phyloP scores from a whole-genome alignment of 805 yeast genomes.

The Saccharomycopsis sp. region DNA sequence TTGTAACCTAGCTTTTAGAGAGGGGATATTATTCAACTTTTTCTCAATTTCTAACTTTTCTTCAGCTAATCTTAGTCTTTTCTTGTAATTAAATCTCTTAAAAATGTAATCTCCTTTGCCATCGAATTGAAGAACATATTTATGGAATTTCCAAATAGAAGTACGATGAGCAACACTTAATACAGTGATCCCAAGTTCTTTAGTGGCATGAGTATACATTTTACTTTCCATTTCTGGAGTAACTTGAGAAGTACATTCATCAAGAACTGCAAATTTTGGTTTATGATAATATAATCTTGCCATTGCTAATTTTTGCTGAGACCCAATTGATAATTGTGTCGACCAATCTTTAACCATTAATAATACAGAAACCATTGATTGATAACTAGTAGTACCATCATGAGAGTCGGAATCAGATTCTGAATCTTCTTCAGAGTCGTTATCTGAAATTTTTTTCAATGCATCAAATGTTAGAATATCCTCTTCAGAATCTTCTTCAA shows the following conservation, averaged over 20 bases:
- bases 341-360: slow-evolving; percentile 69
- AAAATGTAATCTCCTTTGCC: slow-evolving; percentile 68
- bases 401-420: slow-evolving; percentile 5
- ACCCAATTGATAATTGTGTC: slow-evolving; percentile 81
- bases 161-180: slow-evolving; percentile 89
- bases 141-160: slow-evolving; percentile 87
- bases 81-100: slow-evolving; percentile 56
- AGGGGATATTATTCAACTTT: slow-evolving; percentile 59
- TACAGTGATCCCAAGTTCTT: slow-evolving; percentile 65
- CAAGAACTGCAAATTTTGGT: slow-evolving; percentile 90
- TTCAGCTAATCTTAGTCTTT: slow-evolving; percentile 65
- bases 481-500: slow-evolving; percentile 20
- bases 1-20: slow-evolving; percentile 52
- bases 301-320: slow-evolving; percentile 88
- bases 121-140: slow-evolving; percentile 70
- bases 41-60: slow-evolving; percentile 65
- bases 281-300: slow-evolving; percentile 84
- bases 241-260: slow-evolving; percentile 93
- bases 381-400: slow-evolving; percentile 7
- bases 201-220: slow-evolving; percentile 73
- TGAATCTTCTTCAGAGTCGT: slow-evolving; percentile 3
- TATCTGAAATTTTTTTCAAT: slow-evolving; percentile 2
- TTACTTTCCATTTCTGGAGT: slow-evolving; percentile 84
- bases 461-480: slow-evolving; percentile 23
- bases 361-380: slow-evolving; percentile 10